Evolutionary conservation across 2,329 filamentous ascomycete species (phyloP), one percentile per base, ranked within the genome.

Genomic region (Ceratocystiopsis minuta): DNA sequence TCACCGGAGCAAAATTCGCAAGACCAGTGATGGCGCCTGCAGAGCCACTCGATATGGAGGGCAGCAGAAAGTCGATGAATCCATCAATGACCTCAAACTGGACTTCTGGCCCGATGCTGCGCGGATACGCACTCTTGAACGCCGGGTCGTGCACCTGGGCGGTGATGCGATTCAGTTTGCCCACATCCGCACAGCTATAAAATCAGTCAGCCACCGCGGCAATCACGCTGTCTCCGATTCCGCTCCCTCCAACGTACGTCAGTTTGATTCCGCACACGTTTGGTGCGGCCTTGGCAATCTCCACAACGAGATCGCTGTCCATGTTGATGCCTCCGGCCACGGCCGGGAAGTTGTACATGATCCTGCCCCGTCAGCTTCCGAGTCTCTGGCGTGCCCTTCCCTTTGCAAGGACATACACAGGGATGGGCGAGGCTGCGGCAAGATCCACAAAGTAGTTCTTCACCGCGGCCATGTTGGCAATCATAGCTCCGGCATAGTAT

Each of bases 401-500:
- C 13, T 2, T 13, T 15, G 13, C 13, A 4, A n/a, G n/a, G n/a
- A n/a, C 48, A 24, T 38, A 52, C 48, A 51, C 46, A 2, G 49
- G 50, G 14, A 53, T 40, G 1, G 49, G 50, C 6, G 46, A 49
- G 13, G 41, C 46, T 11, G 37, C 47, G 1, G 49, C 48, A 11
- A 53, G 42, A 36, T 53, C 50, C 11, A 48, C 38, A 38, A 48
- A 53, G 20, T 46, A 53, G n/a, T 43, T 43, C 40, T 47, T 51
- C 6, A 53, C 36, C 7, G 49, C 45, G 6, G 36, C 31, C 45
- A 41, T 40, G 34, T 48, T 35, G 15, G 37, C 38, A 17, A 60
- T 54, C 5, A 63, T 44, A 2, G 56, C 55, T 41, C 58, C 59
- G 4, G 56, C 52, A 57, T 59, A 64, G 43, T 60, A 64, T n/a